Evolutionary conservation across 1,139 yeast species (phyloP), one percentile per base, ranked within the genome.

Genomic region (Geotrichum bryndzae): DNA sequence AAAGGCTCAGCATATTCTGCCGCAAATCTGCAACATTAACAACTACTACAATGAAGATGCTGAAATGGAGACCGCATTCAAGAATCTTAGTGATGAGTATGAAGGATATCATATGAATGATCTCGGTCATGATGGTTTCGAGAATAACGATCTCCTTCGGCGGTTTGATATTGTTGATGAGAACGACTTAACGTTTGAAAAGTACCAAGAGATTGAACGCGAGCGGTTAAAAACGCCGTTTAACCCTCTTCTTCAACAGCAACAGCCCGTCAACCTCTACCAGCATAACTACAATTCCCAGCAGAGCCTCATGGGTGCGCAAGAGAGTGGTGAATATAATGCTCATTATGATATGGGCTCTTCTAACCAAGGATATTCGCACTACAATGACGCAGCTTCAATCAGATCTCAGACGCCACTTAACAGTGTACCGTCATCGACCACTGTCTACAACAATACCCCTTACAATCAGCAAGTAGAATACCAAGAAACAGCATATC

Each of bases 121-220:
- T 25, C 10, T 18, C 35, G 63, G 57, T 4, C 53, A 53, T 22
- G 63, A 53, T 25, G 58, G 56, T 31, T 41, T 51, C 27, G 57
- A 57, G 29, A 51, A 57, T 11, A 62, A 56, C 15, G 56, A 60
- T 13, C 59, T 62, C 18, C 54, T 59, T 62, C 60, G 65, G 53
- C 46, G 66, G 52, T 73, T 71, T 58, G 75, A 72, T 56, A 58
- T 73, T 41, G 70, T 73, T 5, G 65, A 64, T 6, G 75, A 72
- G 25, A 59, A 64, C 29, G 72, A 73, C 52, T 64, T 73, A 57
- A 70, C 69, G 58, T 72, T 67, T 58, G 71, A 68, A 46, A 68
- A 67, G 31, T 68, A 66, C 59, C 59, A 60, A 51, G 61, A 57
- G 48, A 45, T 61, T 45, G 64, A 61, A 38, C 38, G 41, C 13